Evolutionary conservation across 2,329 filamentous ascomycete species (phyloP).

Genomic region (Aureobasidium sp.): DNA sequence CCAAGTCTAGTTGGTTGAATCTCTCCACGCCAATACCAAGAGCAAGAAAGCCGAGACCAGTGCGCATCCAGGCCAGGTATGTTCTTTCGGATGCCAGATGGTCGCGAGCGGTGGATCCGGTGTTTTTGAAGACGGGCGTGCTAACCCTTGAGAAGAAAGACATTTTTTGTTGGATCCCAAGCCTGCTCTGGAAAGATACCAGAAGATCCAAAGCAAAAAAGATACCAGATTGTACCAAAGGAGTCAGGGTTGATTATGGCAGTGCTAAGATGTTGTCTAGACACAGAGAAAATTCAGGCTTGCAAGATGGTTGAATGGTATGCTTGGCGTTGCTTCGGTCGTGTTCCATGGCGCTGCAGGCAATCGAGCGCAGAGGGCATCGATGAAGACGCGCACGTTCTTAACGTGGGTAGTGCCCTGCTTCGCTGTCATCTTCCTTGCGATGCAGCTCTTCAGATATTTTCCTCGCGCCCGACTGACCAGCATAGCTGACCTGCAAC

Average conservation of each 20-base stretch:
- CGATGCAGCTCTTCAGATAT: constrained; percentile 13
- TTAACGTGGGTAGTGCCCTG: constrained; percentile 10
- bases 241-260: not conserved
- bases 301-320: too few relatives aligned
- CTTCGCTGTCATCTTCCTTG: not conserved
- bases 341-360: not conserved
- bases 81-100: constrained; percentile 50
- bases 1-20: constrained; percentile 32
- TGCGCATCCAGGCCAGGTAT: constrained; percentile 47
- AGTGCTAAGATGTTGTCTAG: not conserved
- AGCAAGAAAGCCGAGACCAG: constrained; percentile 46
- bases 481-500: constrained; percentile 2
- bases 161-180: not conserved
- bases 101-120: constrained; percentile 45
- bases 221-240: not conserved
- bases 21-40: constrained; percentile 47
- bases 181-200: not conserved
- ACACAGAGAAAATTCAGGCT: too few relatives aligned
- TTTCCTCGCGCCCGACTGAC: constrained; percentile 7
- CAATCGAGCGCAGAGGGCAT: too few relatives aligned
- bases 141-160: constrained; percentile 8
- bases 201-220: too few relatives aligned
- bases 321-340: constrained; percentile 6
- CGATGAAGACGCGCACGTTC: constrained; percentile 13
- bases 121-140: constrained; percentile 33